These are phyloP conservation scores for Hypoxylon lienhwacheense DNA, from an alignment of 495 filamentous ascomycete genomes.

Conservation along the genomic window DNA sequence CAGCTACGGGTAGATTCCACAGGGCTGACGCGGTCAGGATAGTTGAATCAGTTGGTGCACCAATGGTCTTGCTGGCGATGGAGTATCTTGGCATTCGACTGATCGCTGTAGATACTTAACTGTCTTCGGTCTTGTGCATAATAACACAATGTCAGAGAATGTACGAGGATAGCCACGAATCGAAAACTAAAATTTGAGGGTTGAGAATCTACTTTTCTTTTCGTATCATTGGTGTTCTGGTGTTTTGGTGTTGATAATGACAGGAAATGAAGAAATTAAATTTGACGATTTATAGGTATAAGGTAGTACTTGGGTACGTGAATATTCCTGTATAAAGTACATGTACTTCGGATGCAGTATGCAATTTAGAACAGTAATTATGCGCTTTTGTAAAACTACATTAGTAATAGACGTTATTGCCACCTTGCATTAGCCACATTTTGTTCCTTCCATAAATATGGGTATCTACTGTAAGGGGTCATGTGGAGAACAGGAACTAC, in stretches of 20 bases:
- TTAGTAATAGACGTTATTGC: too few relatives aligned
- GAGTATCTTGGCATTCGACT: constrained; percentile 22
- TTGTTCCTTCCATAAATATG: constrained; percentile 2
- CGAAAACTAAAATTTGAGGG: too few relatives aligned
- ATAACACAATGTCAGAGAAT: neutral
- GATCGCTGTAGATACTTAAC: constrained; percentile 17
- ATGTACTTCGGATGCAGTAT: too few relatives aligned
- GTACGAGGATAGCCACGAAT: constrained; percentile 10
- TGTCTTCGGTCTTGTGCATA: constrained; percentile 22
- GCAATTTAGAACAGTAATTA: too few relatives aligned
- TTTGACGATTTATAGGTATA: neutral
- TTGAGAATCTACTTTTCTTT: too few relatives aligned
- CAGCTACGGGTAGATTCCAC: constrained; percentile 4
- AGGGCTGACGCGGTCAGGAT: constrained; percentile 25
- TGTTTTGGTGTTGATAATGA: too few relatives aligned
- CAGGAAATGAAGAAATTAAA: too few relatives aligned
- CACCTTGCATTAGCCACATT: constrained; percentile 26
- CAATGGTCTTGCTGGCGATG: constrained; percentile 21
- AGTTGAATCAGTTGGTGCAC: constrained; percentile 5
- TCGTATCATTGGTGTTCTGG: too few relatives aligned
- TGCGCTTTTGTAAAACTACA: neutral
- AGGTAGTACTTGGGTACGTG: neutral
- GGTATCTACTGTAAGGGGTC: constrained; percentile 25
- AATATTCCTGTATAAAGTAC: neutral
- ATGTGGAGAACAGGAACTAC: too few relatives aligned